Evolutionary conservation across 2,329 filamentous ascomycete species (phyloP), one percentile per base, ranked within the genome.

Genomic region (Epichloe brachyelytri): DNA sequence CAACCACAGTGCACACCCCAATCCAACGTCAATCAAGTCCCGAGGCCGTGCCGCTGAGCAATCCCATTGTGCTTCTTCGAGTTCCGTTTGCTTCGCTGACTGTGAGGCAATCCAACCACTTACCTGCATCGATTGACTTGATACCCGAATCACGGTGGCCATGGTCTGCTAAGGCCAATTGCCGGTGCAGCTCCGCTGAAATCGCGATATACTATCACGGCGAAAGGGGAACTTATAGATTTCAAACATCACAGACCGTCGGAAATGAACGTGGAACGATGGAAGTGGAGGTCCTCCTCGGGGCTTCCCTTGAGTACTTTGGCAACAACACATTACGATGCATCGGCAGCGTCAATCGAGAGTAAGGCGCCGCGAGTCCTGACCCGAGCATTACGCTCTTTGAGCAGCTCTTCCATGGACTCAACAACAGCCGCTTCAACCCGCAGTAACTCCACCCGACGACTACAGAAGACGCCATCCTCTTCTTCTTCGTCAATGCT

Each of bases 401-500:
- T 70, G 38, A 70, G 67, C 59, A 69, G 60, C 59, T 69, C 68
- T 5, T 69, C 68, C 6, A 62, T 70, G 57, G 68, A 70, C 51
- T 69, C 68, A n/a, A 55, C 66, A 45, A 62, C 65, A n/a, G 58
- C 60, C 20, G 58, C 52, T 30, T 58, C 62, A 2, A 61, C 64
- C 26, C 62, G 65, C 49, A 62, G 60, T 36, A 60, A 58, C 17
- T 67, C 64, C 5, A 57, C 56, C 2, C 63, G 67, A 43, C 60
- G 64, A 36, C 59, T 71, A 40, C 65, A 68, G 46, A 71, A 71
- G 59, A 63, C 60, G 15, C 59, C 65, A 11, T 67, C 67, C 10
- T 68, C 66, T 1, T 62, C 57, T n/a, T 69, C 68, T 19, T 60
- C 64, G 15, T 71, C 69, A 14, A 69, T 71, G 60, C 65, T 71